Percentiles rank a stretch among this genome's conserved stretches.
Conservation (phyloP, 1,284 basidiomycete genomes). For the Cerrena zonata region DNA sequence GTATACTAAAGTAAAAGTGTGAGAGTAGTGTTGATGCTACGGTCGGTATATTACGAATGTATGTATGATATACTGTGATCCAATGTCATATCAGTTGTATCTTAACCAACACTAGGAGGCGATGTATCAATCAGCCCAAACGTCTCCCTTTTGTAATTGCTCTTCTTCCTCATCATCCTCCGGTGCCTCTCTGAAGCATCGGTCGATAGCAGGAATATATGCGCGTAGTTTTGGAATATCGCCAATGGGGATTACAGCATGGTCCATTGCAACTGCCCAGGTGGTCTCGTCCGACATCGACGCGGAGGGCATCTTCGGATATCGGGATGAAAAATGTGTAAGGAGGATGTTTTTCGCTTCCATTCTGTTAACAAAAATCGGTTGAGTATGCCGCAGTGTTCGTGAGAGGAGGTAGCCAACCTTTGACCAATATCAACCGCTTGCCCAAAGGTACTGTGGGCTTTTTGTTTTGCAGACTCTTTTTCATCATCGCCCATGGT, state of each 20-base stretch:
- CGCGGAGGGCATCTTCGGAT: slow-evolving; percentile 74
- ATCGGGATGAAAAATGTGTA: slow-evolving; percentile 93
- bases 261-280: slow-evolving; percentile 80
- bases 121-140: slow-evolving; percentile 3
- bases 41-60: too few relatives aligned
- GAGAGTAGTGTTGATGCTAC: too few relatives aligned
- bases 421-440: slow-evolving; percentile 72
- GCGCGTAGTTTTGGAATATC: slow-evolving; percentile 78
- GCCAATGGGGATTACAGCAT: slow-evolving; percentile 64
- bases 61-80: too few relatives aligned
- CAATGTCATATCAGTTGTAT: too few relatives aligned
- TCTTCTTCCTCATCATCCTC: slow-evolving; percentile 49
- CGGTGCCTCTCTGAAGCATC: slow-evolving; percentile 54
- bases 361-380: slow-evolving; percentile 53
- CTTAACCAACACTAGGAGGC: background rate
- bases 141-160: background rate
- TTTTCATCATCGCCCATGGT: slow-evolving; percentile 78
- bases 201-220: slow-evolving; percentile 69
- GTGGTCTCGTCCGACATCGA: slow-evolving; percentile 16
- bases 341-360: slow-evolving; percentile 76
- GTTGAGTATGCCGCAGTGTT: background rate
- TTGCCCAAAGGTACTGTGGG: slow-evolving; percentile 86
- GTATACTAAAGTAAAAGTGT: too few relatives aligned
- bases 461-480: slow-evolving; percentile 70
- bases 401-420: slow-evolving; percentile 34